phyloP scores from a whole-genome alignment of 176 grass and related monocot species.

The bread wheat (Triticum aestivum) region IWGSC_CS_RefSeq_v2.1 NC_057795.1:59422969-59423468 shows the following conservation, averaged over 20 bases:
- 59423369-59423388: constrained; percentile 42
- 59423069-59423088: constrained; percentile 47
- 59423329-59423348: constrained; percentile 19
- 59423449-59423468: constrained; percentile 53
- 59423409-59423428: constrained; percentile 48
- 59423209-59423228: constrained; percentile 38
- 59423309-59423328: too few relatives aligned
- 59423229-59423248: too few relatives aligned
- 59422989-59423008: too few relatives aligned
- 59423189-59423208: too few relatives aligned
- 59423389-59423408: constrained; percentile 62
- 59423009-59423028: too few relatives aligned
- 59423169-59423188: not conserved
- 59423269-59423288: constrained; percentile 44
- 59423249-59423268: too few relatives aligned
- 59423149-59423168: constrained; percentile 38
- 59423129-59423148: constrained; percentile 55
- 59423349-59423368: constrained; percentile 56
- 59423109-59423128: constrained; percentile 52
- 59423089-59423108: constrained; percentile 53
- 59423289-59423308: not conserved
- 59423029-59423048: constrained; percentile 27
- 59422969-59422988: constrained; percentile 11
- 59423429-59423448: constrained; percentile 48
- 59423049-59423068: constrained; percentile 59